Evolutionary conservation across 2,329 filamentous ascomycete genomes (phyloP).

Genomic region (Triangularia verruculosa): DNA sequence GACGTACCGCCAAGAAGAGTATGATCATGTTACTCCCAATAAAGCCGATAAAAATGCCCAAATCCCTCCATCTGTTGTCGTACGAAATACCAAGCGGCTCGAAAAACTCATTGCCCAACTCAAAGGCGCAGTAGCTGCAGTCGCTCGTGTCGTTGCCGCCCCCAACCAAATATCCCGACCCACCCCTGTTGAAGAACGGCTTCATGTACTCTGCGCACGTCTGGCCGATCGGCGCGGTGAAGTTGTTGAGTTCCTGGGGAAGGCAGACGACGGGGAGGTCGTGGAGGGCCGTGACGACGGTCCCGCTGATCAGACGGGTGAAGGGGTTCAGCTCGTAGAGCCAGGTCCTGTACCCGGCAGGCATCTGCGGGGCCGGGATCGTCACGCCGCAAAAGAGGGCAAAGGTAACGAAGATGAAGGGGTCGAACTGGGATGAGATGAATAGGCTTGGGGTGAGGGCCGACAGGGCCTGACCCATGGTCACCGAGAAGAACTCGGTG

Average conservation of each 20-base stretch:
- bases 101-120: constrained; percentile 78
- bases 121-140: constrained; percentile 82
- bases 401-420: constrained; percentile 79
- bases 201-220: constrained; percentile 75
- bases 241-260: constrained; percentile 60
- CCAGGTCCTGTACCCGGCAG: constrained; percentile 75
- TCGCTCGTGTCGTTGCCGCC: constrained; percentile 54
- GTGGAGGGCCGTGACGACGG: constrained; percentile 75
- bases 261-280: constrained; percentile 60
- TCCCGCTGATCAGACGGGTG: constrained; percentile 75
- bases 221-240: constrained; percentile 62
- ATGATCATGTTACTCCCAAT: constrained; percentile 73
- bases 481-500: constrained; percentile 81
- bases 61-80: constrained; percentile 71
- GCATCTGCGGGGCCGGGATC: constrained; percentile 74
- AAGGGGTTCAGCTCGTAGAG: constrained; percentile 81
- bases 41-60: constrained; percentile 76
- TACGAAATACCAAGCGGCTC: constrained; percentile 63
- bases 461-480: constrained; percentile 71
- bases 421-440: constrained; percentile 76
- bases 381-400: constrained; percentile 85
- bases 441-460: constrained; percentile 76
- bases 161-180: constrained; percentile 66
- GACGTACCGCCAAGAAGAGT: constrained; percentile 51
- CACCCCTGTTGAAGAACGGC: constrained; percentile 65